These are phyloP conservation scores for Pseudogymnoascus sp. DNA, from an alignment of 2,329 filamentous ascomycete species.

Conservation along the genomic window DNA sequence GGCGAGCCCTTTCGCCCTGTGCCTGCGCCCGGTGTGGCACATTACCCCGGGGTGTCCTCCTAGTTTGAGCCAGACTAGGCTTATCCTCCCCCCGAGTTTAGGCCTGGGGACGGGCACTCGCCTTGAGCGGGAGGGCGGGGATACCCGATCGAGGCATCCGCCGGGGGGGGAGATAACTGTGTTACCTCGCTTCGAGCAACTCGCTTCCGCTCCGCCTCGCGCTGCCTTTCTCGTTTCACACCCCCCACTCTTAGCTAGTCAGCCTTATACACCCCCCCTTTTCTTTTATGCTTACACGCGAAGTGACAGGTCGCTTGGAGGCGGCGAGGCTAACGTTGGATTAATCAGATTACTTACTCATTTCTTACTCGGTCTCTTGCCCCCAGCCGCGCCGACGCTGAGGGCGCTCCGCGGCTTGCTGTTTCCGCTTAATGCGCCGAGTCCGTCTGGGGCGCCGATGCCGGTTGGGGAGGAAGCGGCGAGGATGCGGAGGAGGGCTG, in stretches of 20 bases:
- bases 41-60: neutral
- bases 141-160: neutral
- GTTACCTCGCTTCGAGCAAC: neutral
- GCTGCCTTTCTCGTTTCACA: neutral
- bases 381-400: slow-evolving; percentile 35
- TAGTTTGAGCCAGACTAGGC: neutral
- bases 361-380: neutral
- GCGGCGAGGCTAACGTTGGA: neutral
- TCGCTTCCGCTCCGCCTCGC: neutral
- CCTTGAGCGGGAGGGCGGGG: neutral
- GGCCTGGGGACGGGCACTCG: neutral
- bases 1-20: neutral
- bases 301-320: neutral
- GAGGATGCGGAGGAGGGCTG: slow-evolving; percentile 60
- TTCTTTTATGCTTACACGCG: neutral
- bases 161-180: neutral
- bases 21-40: neutral
- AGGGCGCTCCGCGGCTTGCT: slow-evolving; percentile 67
- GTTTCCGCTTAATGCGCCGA: slow-evolving; percentile 78
- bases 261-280: neutral
- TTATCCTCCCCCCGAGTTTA: neutral
- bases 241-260: neutral
- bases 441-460: slow-evolving; percentile 54
- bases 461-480: slow-evolving; percentile 45
- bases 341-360: slow-evolving; percentile 2